A percentile compares a stretch with the other conserved stretches of the same genome.
Evolutionary conservation across 176 grass and related monocot genomes (phyloP).

Genomic region (Oryza coarctata): DNA sequence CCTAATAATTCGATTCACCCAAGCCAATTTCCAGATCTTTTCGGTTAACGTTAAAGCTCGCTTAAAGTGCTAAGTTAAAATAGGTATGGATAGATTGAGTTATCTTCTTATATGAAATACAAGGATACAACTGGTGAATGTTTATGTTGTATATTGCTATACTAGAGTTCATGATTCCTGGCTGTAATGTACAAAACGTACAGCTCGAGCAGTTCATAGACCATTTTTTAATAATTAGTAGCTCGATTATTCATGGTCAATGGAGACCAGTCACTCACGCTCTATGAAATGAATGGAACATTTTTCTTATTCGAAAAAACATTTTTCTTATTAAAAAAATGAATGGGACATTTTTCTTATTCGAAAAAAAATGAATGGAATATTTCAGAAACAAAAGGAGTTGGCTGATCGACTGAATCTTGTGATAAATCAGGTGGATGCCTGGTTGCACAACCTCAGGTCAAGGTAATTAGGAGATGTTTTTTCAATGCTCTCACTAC

Average conservation of each 20-base stretch:
- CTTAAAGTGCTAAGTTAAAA: background rate
- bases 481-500: background rate
- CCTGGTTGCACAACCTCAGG: slow-evolving; percentile 61
- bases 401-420: slow-evolving; percentile 58
- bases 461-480: slow-evolving; percentile 44
- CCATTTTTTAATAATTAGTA: background rate
- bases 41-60: background rate
- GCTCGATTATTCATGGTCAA: background rate
- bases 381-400: slow-evolving; percentile 51
- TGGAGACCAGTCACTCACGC: background rate
- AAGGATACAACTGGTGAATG: background rate
- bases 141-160: background rate
- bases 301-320: too few species aligned
- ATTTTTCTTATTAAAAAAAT: too few species aligned
- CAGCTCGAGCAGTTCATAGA: background rate
- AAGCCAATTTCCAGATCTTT: background rate
- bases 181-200: background rate
- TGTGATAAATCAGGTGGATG: slow-evolving; percentile 44
- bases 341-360: slow-evolving; percentile 37
- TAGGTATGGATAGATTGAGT: background rate
- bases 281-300: slow-evolving; percentile 31
- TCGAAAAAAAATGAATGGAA: slow-evolving; percentile 38
- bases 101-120: background rate
- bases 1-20: background rate
- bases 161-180: background rate